Percentiles rank a stretch among this genome's conserved stretches.
Conservation (phyloP, 192 early-diverging fungal species). For the Backusella tuberculispora region DNA sequence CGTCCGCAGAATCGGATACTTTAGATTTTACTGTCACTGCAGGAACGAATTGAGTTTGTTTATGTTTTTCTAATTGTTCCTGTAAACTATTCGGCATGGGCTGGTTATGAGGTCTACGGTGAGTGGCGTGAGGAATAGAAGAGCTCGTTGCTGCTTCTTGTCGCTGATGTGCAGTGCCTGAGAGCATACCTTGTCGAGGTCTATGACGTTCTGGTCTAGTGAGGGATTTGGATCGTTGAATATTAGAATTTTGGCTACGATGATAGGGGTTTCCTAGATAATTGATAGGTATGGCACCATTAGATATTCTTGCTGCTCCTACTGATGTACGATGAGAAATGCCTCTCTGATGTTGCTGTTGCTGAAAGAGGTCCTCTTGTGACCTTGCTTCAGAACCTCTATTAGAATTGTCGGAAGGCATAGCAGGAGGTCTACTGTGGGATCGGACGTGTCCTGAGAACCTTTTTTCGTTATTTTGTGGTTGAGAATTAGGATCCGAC, state of each 20-base stretch:
- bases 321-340: neutral
- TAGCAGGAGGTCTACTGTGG: neutral
- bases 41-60: slow-evolving; percentile 8
- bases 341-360: slow-evolving; percentile 3
- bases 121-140: neutral
- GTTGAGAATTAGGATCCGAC: neutral
- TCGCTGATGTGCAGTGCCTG: neutral
- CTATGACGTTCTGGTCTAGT: slow-evolving; percentile 50
- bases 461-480: neutral
- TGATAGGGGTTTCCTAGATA: neutral
- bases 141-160: neutral
- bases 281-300: neutral
- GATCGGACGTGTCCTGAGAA: neutral
- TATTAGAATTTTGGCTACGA: neutral
- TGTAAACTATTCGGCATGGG: slow-evolving; percentile 29
- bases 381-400: neutral
- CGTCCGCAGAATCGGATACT: neutral
- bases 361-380: neutral
- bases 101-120: slow-evolving; percentile 15
- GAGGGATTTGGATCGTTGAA: slow-evolving; percentile 31
- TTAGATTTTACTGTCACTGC: slow-evolving; percentile 2
- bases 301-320: neutral
- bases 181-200: slow-evolving; percentile 49
- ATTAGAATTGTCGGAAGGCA: neutral
- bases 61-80: slow-evolving; percentile 26